phyloP scores from a whole-genome alignment of 139 green algal species.

The Picochlorum sp. region DNA sequence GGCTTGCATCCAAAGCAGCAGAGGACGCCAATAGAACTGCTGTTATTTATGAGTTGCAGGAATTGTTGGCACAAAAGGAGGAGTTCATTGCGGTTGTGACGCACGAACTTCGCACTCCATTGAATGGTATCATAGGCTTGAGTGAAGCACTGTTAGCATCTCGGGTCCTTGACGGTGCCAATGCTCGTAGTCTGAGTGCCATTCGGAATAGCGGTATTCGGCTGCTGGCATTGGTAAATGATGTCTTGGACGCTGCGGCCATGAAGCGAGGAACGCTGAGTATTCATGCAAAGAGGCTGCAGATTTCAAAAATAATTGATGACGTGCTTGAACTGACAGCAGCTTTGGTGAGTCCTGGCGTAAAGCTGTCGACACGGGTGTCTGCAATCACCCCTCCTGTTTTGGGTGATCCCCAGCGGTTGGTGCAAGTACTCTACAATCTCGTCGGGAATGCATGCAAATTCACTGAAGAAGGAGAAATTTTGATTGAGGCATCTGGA shows the following conservation, averaged over 20 bases:
- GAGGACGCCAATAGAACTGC: slow-evolving; percentile 27
- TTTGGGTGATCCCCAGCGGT: slow-evolving; percentile 33
- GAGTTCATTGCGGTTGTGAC: slow-evolving; percentile 63
- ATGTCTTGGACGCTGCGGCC: slow-evolving; percentile 55
- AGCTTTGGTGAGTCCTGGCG: slow-evolving; percentile 43
- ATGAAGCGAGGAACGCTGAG: slow-evolving; percentile 22
- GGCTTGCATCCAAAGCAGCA: slow-evolving; percentile 26
- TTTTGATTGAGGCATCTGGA: slow-evolving; percentile 13
- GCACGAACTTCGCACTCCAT: slow-evolving; percentile 70
- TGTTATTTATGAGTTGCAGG: slow-evolving; percentile 29
- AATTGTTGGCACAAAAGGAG: slow-evolving; percentile 58
- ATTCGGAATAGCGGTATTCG: slow-evolving; percentile 27
- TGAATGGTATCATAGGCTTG: slow-evolving; percentile 73
- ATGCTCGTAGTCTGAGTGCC: slow-evolving; percentile 11
- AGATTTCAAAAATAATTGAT: slow-evolving; percentile 29
- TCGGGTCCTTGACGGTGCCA: not conserved
- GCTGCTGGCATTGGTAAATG: slow-evolving; percentile 57
- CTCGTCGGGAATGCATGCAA: slow-evolving; percentile 50
- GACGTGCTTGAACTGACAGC: slow-evolving; percentile 44
- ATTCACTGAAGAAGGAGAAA: slow-evolving; percentile 45
- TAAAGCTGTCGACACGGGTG: slow-evolving; percentile 29
- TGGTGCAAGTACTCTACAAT: slow-evolving; percentile 53
- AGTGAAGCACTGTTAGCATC: slow-evolving; percentile 25
- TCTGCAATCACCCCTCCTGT: slow-evolving; percentile 28
- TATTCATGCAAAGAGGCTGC: not conserved